Base-by-base conservation (phyloP, 345 rosid genomes). In the Pugionium dolabratum region DNA sequence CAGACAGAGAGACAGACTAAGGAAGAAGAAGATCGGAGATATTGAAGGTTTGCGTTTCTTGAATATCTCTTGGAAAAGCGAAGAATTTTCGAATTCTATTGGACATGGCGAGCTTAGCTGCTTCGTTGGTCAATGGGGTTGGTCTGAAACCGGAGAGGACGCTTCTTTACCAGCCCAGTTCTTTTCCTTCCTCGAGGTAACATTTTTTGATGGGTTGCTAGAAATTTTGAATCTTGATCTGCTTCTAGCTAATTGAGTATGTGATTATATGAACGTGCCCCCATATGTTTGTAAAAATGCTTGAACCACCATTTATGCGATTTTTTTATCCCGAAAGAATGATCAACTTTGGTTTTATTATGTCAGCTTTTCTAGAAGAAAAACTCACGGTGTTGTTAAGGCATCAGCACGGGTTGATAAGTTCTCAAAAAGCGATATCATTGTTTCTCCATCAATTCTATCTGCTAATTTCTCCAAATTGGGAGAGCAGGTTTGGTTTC, bases 391-490 rank as follows among this genome's bases (percentile, higher is more conserved):
- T n/a, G 64, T 79, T 53, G 90, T 86, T 66, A 89, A 80, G 83
- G 98, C 96, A 51, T 54, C 89, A 27, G 4, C 90, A 63, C 88
- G 96, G 39, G 92, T 91, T 40, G 98, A 89, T 75, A 88, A 84
- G 82, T 91, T 83, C 87, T 91, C 92, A 25, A 91, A 91, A 79
- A 85, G 76, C 59, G 89, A 89, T 75, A 76, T 91, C 68, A 82
- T 91, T 54, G 87, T 91, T 48, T 89, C 96, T 71, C 98, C 96
- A 53, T 89, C 96, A 5, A 91, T 91, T 72, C 86, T 86, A 60
- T 89, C 96, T 26, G 96, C 96, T 40, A 89, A 91, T 68, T 89
- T 91, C 36, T 9, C 96, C 0, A 91, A 86, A 78, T 71, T 91
- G 73, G 94, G 97, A 29, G 96, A 91, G 66, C 97, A 88, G 94